Evolutionary conservation across 2,329 filamentous ascomycete genomes (phyloP).

Genomic region (Fusarium sublunatum): DNA sequence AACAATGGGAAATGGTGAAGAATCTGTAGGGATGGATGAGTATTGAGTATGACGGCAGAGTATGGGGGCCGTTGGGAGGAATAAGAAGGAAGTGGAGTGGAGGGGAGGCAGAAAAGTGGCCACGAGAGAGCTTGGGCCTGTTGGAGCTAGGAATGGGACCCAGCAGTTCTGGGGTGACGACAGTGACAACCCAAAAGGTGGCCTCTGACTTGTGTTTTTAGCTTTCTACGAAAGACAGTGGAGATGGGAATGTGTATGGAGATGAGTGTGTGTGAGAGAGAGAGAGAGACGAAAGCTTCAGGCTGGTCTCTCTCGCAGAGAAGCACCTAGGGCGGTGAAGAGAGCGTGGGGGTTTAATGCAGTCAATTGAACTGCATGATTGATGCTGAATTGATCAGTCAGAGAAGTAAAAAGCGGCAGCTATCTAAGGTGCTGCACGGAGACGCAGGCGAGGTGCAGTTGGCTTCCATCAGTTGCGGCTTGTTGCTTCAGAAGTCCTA

Average conservation of each 20-base stretch:
- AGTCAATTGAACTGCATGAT: conserved; percentile 28
- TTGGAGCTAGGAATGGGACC: conserved; percentile 43
- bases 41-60: conserved; percentile 37
- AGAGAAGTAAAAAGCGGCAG: conserved; percentile 10
- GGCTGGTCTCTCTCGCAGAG: conserved; percentile 27
- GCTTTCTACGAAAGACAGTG: conserved; percentile 10
- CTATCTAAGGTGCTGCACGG: conserved; percentile 9
- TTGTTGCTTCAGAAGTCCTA: conserved; percentile 13
- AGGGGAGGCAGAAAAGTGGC: conserved; percentile 39
- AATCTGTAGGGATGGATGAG: conserved; percentile 37
- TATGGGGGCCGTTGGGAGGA: conserved; percentile 27
- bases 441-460: conserved; percentile 9
- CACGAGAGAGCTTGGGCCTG: conserved; percentile 42
- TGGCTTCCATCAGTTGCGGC: conserved; percentile 10
- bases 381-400: conserved; percentile 31
- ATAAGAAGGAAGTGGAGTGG: conserved; percentile 32
- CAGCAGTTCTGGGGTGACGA: conserved; percentile 34
- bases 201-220: conserved; percentile 7
- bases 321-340: conserved; percentile 38
- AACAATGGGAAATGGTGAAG: conserved; percentile 30
- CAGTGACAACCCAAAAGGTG: conserved; percentile 30
- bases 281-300: conserved; percentile 1
- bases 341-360: conserved; percentile 18
- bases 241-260: neutral
- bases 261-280: neutral